Percentiles rank a stretch among this genome's conserved stretches.
Conservation (phyloP, 129 eudicot species). For the Escallonia herrerae region DNA sequence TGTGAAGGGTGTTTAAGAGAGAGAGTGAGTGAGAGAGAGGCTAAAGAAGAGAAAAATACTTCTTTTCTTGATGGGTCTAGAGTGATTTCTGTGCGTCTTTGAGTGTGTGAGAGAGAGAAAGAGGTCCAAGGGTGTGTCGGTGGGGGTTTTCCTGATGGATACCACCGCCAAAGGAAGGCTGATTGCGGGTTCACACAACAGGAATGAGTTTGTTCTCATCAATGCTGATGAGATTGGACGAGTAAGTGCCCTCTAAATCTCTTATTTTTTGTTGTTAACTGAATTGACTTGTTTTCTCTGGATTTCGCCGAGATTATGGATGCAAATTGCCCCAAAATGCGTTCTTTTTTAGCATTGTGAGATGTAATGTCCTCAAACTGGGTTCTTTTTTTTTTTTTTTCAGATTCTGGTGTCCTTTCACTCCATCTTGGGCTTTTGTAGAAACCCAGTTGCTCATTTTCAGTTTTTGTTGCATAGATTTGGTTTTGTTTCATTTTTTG, state of each 20-base stretch:
- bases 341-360: background rate
- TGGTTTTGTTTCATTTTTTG: background rate
- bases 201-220: conserved; percentile 94
- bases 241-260: conserved; percentile 44
- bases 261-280: conserved; percentile 1
- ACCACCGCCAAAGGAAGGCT: conserved; percentile 67
- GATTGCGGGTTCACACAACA: conserved; percentile 90
- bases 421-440: background rate
- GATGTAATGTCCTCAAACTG: too few species aligned
- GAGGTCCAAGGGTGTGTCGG: conserved; percentile 3
- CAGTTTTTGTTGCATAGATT: background rate
- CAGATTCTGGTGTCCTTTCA: too few species aligned
- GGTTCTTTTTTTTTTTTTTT: too few species aligned
- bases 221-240: conserved; percentile 99
- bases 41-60: conserved; percentile 5
- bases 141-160: conserved; percentile 44
- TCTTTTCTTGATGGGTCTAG: conserved; percentile 22
- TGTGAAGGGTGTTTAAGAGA: conserved; percentile 27
- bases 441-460: background rate
- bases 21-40: too few species aligned
- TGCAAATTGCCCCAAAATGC: background rate
- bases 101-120: conserved; percentile 17
- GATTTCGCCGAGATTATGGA: background rate
- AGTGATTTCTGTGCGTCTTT: conserved; percentile 8
- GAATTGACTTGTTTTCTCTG: too few species aligned